Base-by-base conservation (phyloP, 2,329 filamentous ascomycete genomes). In the Talaromyces sp. region DNA sequence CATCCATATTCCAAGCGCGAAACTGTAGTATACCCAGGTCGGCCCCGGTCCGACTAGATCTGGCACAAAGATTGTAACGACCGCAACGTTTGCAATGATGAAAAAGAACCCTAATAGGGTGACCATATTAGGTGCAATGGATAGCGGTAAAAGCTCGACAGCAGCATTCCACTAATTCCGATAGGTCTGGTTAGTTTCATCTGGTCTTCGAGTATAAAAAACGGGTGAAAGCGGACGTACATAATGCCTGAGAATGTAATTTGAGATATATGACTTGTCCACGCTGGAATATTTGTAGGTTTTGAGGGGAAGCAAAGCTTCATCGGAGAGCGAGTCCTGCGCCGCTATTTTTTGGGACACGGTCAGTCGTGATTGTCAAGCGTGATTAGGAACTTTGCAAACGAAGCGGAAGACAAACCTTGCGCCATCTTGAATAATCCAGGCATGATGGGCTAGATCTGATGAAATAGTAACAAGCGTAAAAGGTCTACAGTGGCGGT, bases 61-160 rank as follows among this genome's bases (percentile, higher is more conserved):
- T 67, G 95, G 95, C 80, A 98, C 90, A 75, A 87, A 90, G 58
- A 96, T 81, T 66, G 90, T 88, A 65, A 97, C 80, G 63, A 89
- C 81, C 24, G 82, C 85, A 67, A 99, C 87, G 76, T 99, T 98
- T 67, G 81, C 88, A 61, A 99, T 81, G 71, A 99, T 96, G 83
- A 94, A 98, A 80, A 90, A 89, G 85, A 98, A 99, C 66, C 95
- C 95, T 57, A 98, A 80, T 27, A 99, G 84, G 70, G 95, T 99
- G 66, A 99, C 94, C 89, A 97, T 95, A 76, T 99, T 99, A 39
- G 95, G 95, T 33, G 95, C 95, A 63, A 99, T 86, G 93, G 94
- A 99, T 87, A 97, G 81, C 69, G 95, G 95, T 73, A 99, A 81
- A 49, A 97, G 81, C 76, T 97, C 89, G 72, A 98, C 95, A 72